Conservation (phyloP, 2,329 filamentous ascomycete genomes). For the Coleophoma eucalyptorum region DNA sequence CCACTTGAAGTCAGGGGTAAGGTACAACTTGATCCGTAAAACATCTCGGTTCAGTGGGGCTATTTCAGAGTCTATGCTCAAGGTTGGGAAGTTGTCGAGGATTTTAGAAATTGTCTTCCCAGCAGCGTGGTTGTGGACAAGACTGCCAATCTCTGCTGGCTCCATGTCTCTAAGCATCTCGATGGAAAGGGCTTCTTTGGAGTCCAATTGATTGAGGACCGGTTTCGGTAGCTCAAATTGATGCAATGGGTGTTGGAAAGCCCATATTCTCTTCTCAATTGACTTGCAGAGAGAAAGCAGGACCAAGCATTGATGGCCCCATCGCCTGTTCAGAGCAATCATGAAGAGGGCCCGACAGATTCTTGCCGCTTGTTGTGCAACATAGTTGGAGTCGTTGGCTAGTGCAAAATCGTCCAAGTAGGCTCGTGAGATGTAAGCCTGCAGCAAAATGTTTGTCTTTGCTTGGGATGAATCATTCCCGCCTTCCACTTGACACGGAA, state of each 20-base stretch:
- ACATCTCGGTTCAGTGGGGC: slow-evolving; percentile 94
- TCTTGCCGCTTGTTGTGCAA: slow-evolving; percentile 90
- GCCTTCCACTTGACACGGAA: slow-evolving; percentile 78
- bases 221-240: slow-evolving; percentile 90
- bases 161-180: slow-evolving; percentile 93
- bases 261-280: slow-evolving; percentile 94
- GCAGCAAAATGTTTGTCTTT: slow-evolving; percentile 93
- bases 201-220: slow-evolving; percentile 78
- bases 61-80: slow-evolving; percentile 89
- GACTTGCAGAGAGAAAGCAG: slow-evolving; percentile 91
- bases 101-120: slow-evolving; percentile 78
- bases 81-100: slow-evolving; percentile 85
- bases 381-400: slow-evolving; percentile 87
- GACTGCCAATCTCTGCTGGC: slow-evolving; percentile 77
- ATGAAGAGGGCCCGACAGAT: slow-evolving; percentile 96
- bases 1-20: slow-evolving; percentile 91
- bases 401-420: slow-evolving; percentile 92
- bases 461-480: slow-evolving; percentile 68
- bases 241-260: slow-evolving; percentile 88
- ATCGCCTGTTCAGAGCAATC: slow-evolving; percentile 91
- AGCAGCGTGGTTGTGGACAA: slow-evolving; percentile 89
- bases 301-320: slow-evolving; percentile 93
- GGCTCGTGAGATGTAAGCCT: slow-evolving; percentile 87
- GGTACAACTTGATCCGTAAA: slow-evolving; percentile 79
- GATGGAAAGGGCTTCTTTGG: slow-evolving; percentile 73